Base-by-base conservation (phyloP, 1,284 basidiomycete species). In the Schizophyllum amplum region DNA sequence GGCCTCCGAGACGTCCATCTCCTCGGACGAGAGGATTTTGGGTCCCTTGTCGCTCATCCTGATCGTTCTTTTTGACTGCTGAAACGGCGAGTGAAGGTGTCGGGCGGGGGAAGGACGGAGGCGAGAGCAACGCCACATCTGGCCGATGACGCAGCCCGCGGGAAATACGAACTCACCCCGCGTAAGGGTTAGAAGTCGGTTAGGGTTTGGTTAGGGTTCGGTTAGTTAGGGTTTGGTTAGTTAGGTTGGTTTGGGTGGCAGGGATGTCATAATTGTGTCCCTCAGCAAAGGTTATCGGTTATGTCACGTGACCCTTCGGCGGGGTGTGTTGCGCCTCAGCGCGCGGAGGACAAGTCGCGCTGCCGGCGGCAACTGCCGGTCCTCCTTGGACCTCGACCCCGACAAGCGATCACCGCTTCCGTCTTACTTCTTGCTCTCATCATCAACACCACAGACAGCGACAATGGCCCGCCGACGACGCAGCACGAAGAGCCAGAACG, bases 1-100 rank as follows among this genome's bases (percentile, higher is more conserved):
- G 59, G 87, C 84, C 52, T 86, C 81, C 3, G 75, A 69, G 17
- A 76, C 69, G 4, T 80, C 72, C 61, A 90, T 71, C 51, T 83
- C 80, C 23, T 71, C 68, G 0, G 67, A 69, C 2, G 77, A 77
- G 27, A 77, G 62, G 5, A 83, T 66, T 59, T 66, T 78, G 25
- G 81, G 79, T 9, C 33, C 33, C 33, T 42, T 42, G 33, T 42
- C 33, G 13, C 13, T 13, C 33, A 42, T 42, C 33, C 33, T 42
- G 33, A 42, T 42, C 13, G 11, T 42, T 42, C 33, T 42, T 13
- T 9, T 17, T 42, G 11, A 17, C 7, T 42, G 33, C 17, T 42
- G 2, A 42, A 9, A 13, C 13, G 17, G 33, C 3, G 33, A 4
- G 17, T 17, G 33, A 4, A 17, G 2, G 33, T 42, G 11, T 2